phyloP scores from a whole-genome alignment of 2,329 filamentous ascomycete genomes.

The Westerdykella aurantiaca region DNA sequence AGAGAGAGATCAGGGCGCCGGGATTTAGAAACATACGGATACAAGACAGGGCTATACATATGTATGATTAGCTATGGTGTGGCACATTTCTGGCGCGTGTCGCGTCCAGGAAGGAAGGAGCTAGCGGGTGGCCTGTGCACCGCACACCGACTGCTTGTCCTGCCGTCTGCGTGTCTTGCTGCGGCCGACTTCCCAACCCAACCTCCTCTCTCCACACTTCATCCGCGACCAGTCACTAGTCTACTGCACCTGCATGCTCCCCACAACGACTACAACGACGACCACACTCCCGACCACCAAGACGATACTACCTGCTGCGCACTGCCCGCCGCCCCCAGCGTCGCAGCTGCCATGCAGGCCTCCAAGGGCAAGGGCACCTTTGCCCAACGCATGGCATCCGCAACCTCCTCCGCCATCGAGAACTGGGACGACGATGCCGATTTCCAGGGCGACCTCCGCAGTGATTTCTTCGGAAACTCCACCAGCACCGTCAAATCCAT shows the following conservation, averaged over 20 bases:
- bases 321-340: constrained; percentile 9
- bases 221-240: no score
- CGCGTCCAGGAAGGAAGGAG: no score
- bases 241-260: neutral
- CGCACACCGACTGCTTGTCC: no score
- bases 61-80: no score
- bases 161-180: no score
- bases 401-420: constrained; percentile 60
- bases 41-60: no score
- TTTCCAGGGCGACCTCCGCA: constrained; percentile 36
- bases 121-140: no score
- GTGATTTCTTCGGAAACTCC: constrained; percentile 70
- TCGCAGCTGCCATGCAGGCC: constrained; percentile 26
- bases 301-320: constrained; percentile 1
- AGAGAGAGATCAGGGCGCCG: constrained; percentile 6
- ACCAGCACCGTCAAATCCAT: constrained; percentile 65
- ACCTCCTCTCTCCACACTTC: constrained; percentile 4
- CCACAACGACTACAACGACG: neutral
- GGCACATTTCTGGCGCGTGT: no score
- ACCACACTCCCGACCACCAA: constrained; percentile 8
- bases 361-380: constrained; percentile 28
- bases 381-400: constrained; percentile 39
- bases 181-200: neutral
- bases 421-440: constrained; percentile 55
- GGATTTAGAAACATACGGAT: no score